These are phyloP conservation scores for Rhizomucor pusillus DNA, from an alignment of 371 early-diverging fungal species.

Conservation along the genomic window DNA sequence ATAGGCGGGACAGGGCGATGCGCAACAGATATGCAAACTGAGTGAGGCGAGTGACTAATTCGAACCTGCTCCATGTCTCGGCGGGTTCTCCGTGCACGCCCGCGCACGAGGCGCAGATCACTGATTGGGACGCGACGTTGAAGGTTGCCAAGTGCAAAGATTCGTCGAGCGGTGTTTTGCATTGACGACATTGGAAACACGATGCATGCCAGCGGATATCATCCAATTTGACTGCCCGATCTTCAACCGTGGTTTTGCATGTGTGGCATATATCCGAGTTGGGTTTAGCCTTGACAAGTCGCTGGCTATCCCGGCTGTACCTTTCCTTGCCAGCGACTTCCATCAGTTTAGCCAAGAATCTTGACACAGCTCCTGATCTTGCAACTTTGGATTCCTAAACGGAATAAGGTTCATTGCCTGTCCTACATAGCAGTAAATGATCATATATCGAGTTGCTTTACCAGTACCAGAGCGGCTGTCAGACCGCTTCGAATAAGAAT, in stretches of 20 bases:
- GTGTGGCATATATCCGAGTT: conserved; percentile 76
- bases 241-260: conserved; percentile 82
- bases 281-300: conserved; percentile 41
- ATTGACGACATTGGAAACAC: conserved; percentile 77
- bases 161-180: conserved; percentile 51
- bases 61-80: conserved; percentile 26
- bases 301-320: conserved; percentile 43
- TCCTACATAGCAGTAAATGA: background rate
- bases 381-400: conserved; percentile 32
- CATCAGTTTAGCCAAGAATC: conserved; percentile 61
- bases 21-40: conserved; percentile 89
- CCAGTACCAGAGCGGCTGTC: conserved; percentile 81
- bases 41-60: conserved; percentile 80
- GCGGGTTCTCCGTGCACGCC: conserved; percentile 18
- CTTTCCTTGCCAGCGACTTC: conserved; percentile 56
- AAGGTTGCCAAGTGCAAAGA: conserved; percentile 48
- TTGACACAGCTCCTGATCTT: conserved; percentile 48
- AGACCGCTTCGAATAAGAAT: conserved; percentile 85
- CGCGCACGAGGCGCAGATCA: conserved; percentile 47
- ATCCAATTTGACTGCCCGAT: conserved; percentile 76
- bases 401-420: background rate
- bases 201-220: conserved; percentile 77
- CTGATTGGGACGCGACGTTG: conserved; percentile 36
- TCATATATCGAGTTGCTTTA: conserved; percentile 6
- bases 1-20: conserved; percentile 83